A percentile compares a stretch with the other conserved stretches of the same genome.
These are phyloP conservation scores for Suillus bovinus DNA, from an alignment of 768 basidiomycete genomes.

Conservation along the genomic window DNA sequence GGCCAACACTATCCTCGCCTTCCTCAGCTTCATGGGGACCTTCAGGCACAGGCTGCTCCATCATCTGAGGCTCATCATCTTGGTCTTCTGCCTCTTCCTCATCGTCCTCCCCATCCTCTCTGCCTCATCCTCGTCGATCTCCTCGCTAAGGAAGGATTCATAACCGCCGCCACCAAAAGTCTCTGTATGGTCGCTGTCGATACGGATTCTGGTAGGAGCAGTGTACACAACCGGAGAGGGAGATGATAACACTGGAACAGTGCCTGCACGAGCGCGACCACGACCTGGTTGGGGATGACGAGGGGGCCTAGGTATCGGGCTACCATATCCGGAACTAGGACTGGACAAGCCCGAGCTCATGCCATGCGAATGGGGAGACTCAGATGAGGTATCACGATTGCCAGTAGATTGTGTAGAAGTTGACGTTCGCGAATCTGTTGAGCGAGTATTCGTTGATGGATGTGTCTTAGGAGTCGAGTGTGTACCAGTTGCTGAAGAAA, in stretches of 20 bases:
- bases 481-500: slow-evolving; percentile 43
- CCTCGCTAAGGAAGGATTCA: slow-evolving; percentile 33
- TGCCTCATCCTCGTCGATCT: slow-evolving; percentile 21
- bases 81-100: slow-evolving; percentile 34
- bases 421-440: slow-evolving; percentile 39
- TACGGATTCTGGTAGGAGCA: slow-evolving; percentile 26
- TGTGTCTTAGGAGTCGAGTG: slow-evolving; percentile 39
- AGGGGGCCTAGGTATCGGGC: slow-evolving; percentile 50
- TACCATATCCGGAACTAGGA: slow-evolving; percentile 33
- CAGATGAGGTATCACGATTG: slow-evolving; percentile 56
- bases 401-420: slow-evolving; percentile 61
- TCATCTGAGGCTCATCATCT: slow-evolving; percentile 37
- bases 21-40: slow-evolving; percentile 60
- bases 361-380: slow-evolving; percentile 54
- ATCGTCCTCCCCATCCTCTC: slow-evolving; percentile 25
- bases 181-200: slow-evolving; percentile 31
- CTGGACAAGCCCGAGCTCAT: slow-evolving; percentile 40
- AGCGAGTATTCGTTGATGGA: slow-evolving; percentile 38
- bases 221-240: slow-evolving; percentile 37
- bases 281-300: slow-evolving; percentile 43
- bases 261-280: slow-evolving; percentile 40
- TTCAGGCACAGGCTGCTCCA: slow-evolving; percentile 48
- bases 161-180: slow-evolving; percentile 27
- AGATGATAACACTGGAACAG: slow-evolving; percentile 37
- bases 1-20: slow-evolving; percentile 59